Evolutionary conservation across 2,329 filamentous ascomycete genomes (phyloP), one percentile per base, ranked within the genome.

Genomic region (Penicillium psychrosexuale): DNA sequence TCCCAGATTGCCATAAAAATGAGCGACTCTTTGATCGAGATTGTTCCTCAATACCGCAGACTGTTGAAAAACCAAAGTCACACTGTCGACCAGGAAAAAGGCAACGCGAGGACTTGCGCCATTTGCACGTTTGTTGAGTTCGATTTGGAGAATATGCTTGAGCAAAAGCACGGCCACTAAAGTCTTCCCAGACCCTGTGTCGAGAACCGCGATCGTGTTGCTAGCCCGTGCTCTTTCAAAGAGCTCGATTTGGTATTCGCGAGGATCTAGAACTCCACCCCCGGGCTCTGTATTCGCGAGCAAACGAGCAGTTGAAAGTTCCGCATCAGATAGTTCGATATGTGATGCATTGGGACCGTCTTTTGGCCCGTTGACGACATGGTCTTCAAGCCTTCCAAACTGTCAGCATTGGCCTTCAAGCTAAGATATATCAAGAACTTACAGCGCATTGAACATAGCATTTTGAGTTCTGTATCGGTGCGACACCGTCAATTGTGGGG

Each of bases 121-220:
- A 2, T 74, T 65, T 0, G 78, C 80, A 37, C 91, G 83, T 60
- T 84, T 77, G 58, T 90, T 85, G 1, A 97, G 75, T 70, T 99
- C 94, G 56, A 87, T 78, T 37, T 91, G 84, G 30, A 97, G 80
- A 9, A 84, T 81, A 69, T 95, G 84, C 37, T 86, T 84, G 24
- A 97, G 80, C 5, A 99, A 80, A 3, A 97, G 80, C 1, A 90
- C 91, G 0, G 94, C 92, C 63, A 99, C 97, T n/a, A 97, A 79
- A 0, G 94, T 99, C 75, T 99, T 99, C 2, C 94, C 94, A 3
- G 91, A 91, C 12, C 94, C 89, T 87, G 52, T 97, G 66, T 95
- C 91, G 1, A 97, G 81, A 1, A 99, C 94, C 0, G 94, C 92
- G 62, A 99, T 96, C 8, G 87, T 89, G 68, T 99, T 99, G 62